Base-by-base conservation (phyloP, 108 stramenopile genomes). In the Nannochloropsis granulata region DNA sequence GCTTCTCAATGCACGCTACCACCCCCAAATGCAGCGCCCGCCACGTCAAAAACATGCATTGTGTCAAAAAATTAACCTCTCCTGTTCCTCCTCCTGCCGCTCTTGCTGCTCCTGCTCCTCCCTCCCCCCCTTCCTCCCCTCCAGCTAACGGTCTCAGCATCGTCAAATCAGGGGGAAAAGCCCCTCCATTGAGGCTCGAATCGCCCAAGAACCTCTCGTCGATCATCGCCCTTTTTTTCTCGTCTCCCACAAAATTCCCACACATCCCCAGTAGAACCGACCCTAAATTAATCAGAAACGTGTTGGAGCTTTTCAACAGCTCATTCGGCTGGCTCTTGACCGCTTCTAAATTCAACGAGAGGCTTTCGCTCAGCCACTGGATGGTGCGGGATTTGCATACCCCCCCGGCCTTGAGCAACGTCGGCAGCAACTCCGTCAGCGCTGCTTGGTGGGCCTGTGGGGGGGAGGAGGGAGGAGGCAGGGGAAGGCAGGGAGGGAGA, bases 11-110 rank as follows among this genome's bases (percentile, higher is more conserved):
- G 23, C 84, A 83, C 25, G 86, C 44, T 9, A 88, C 87, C 25
- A 81, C 11, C 0, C 87, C 91, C 82, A 89, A 34, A 25, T 90
- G 89, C 24, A 91, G 43, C 12, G 87, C 90, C n/a, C 90, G 86
- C 84, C 89, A 89, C 44, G 86, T 87, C 25, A 84, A 23, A 81
- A 91, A 91, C 78, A 91, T 90, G 16, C 34, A 84, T n/a, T 89
- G 90, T 13, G 91, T 89, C 19, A 89, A 89, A 44, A 91, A 91
- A 81, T 89, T 90, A 25, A 89, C 89, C 45, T 91, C 91, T 12
- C 13, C 79, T 24, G 26, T 78, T 5, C 79, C 79, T 24, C 23
- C 24, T 71, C 16, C 56, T n/a, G 16, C 56, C 2, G 5, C 21
- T n/a, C 16, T 71, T 1, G 16, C 56, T n/a, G 56, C 21, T 71